A percentile compares a stretch with the other conserved stretches of the same genome.
These are phyloP conservation scores for Aspergillus calidoustus DNA, from an alignment of 2,329 filamentous ascomycete species.

Conservation along the genomic window DNA sequence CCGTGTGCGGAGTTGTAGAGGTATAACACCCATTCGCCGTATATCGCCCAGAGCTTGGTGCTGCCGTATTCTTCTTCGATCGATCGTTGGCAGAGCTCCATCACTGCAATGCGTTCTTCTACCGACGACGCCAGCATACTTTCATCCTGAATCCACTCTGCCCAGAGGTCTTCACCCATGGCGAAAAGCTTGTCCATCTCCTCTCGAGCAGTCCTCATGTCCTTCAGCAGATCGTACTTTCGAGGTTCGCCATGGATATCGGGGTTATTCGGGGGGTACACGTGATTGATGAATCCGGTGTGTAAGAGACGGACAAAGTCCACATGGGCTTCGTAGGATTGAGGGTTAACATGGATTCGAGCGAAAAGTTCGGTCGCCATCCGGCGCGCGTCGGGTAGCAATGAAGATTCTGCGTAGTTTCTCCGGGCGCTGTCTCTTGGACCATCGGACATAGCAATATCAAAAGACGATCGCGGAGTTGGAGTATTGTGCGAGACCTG, in stretches of 20 bases:
- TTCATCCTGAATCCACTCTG: conserved; percentile 67
- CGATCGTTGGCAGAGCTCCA: conserved; percentile 64
- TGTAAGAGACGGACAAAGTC: conserved; percentile 54
- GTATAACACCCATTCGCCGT: conserved; percentile 64
- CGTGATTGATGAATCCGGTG: conserved; percentile 52
- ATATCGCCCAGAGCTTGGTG: conserved; percentile 64
- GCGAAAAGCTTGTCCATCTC: conserved; percentile 66
- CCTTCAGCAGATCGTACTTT: conserved; percentile 51
- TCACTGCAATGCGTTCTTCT: conserved; percentile 62
- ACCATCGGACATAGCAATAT: conserved; percentile 51
- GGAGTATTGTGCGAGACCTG: conserved; percentile 42
- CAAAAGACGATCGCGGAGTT: conserved; percentile 50
- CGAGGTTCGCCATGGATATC: conserved; percentile 51
- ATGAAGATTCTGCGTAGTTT: conserved; percentile 48
- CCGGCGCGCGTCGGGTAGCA: conserved; percentile 46
- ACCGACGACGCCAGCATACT: conserved; percentile 59
- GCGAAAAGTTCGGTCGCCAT: conserved; percentile 46
- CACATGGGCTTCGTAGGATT: conserved; percentile 53
- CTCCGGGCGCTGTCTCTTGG: conserved; percentile 44
- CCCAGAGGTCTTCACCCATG: conserved; percentile 66
- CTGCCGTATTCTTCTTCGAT: conserved; percentile 66
- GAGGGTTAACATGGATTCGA: conserved; percentile 51
- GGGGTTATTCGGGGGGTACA: conserved; percentile 51
- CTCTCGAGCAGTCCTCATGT: conserved; percentile 55
- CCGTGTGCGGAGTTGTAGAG: conserved; percentile 59